Evolutionary conservation across 306 rosid species (phyloP).

Genomic region (Macrotyloma uniflorum): DNA sequence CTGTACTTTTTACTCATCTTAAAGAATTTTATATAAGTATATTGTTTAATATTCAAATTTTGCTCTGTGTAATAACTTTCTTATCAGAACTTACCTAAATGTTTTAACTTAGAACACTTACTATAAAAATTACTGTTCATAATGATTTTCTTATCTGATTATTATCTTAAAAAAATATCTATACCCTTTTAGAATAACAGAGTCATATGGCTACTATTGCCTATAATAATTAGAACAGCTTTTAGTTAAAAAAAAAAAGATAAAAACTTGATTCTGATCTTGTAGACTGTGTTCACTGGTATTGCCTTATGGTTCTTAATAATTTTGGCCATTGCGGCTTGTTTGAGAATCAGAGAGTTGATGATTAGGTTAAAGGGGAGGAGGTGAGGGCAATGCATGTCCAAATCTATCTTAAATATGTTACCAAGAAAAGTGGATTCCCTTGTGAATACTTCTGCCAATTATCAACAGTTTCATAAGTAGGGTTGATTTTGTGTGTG

Average conservation of each 20-base stretch:
- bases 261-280: slow-evolving; percentile 52
- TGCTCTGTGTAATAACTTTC: too few relatives aligned
- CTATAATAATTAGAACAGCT: slow-evolving; percentile 31
- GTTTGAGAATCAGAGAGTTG: slow-evolving; percentile 39
- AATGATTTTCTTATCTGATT: too few relatives aligned
- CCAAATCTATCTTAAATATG: slow-evolving; percentile 36
- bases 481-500: slow-evolving; percentile 16
- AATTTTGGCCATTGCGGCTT: slow-evolving; percentile 46
- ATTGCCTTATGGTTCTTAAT: slow-evolving; percentile 43
- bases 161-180: too few relatives aligned
- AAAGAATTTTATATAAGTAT: too few relatives aligned
- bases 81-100: too few relatives aligned
- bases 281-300: slow-evolving; percentile 46
- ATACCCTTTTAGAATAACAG: background rate
- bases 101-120: too few relatives aligned
- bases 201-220: background rate
- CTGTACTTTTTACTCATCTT: too few relatives aligned
- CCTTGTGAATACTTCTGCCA: background rate
- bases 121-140: too few relatives aligned
- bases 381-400: background rate
- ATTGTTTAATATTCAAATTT: too few relatives aligned
- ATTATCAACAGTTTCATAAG: slow-evolving; percentile 17
- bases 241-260: slow-evolving; percentile 33
- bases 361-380: slow-evolving; percentile 21
- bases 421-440: slow-evolving; percentile 28